Conservation (phyloP, 2,329 filamentous ascomycete genomes). For the Aspergillus ochraceus region DNA sequence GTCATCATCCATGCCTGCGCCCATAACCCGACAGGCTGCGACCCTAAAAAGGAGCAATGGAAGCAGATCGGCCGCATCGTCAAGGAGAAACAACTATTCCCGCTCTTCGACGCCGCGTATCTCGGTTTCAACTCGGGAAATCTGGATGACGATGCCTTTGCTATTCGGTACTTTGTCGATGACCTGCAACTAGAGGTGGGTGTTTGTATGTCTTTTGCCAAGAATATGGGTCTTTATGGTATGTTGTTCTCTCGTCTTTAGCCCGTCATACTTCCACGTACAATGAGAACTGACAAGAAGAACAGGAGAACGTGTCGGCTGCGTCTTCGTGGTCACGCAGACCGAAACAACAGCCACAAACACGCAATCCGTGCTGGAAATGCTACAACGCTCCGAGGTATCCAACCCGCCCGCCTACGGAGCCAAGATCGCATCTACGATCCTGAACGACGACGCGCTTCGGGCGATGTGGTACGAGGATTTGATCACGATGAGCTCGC, state of each 20-base stretch:
- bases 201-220: conserved; percentile 59
- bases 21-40: conserved; percentile 95
- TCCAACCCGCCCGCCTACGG: conserved; percentile 93
- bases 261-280: neutral
- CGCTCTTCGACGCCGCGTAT: conserved; percentile 57
- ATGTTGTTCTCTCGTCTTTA: neutral
- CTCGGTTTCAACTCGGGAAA: conserved; percentile 29
- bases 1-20: conserved; percentile 90
- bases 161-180: conserved; percentile 24
- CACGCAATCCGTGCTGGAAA: conserved; percentile 13
- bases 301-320: conserved; percentile 16
- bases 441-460: conserved; percentile 74
- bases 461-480: conserved; percentile 89
- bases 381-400: conserved; percentile 66
- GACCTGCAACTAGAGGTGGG: conserved; percentile 73
- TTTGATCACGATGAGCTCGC: conserved; percentile 83
- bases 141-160: conserved; percentile 27
- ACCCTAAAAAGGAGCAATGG: conserved; percentile 90
- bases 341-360: conserved; percentile 6
- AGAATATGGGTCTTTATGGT: conserved; percentile 46
- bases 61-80: conserved; percentile 76
- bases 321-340: conserved; percentile 2
- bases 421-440: conserved; percentile 75
- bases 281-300: neutral
- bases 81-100: conserved; percentile 75